Evolutionary conservation across 768 basidiomycete genomes (phyloP).

Genomic region (Boletus eberwhitei): DNA sequence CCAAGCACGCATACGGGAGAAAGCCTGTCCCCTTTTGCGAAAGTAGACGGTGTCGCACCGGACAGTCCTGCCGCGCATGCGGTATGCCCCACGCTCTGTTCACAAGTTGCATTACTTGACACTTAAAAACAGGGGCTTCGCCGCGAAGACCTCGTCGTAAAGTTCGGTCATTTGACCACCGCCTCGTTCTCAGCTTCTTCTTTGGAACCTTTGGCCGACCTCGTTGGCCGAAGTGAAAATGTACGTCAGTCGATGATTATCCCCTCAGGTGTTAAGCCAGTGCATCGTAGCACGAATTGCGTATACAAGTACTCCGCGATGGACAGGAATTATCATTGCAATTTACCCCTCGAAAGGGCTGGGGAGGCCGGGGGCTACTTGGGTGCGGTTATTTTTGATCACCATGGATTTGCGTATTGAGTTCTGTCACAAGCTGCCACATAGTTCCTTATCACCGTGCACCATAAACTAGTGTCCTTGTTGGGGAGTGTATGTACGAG

Average conservation of each 20-base stretch:
- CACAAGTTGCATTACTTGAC: neutral
- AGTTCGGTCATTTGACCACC: slow-evolving; percentile 64
- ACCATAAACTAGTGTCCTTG: neutral
- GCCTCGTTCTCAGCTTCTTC: slow-evolving; percentile 50
- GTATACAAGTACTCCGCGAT: slow-evolving; percentile 55
- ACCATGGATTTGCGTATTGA: slow-evolving; percentile 1
- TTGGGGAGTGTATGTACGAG: neutral
- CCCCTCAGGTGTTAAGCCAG: neutral
- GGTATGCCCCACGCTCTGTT: slow-evolving; percentile 43
- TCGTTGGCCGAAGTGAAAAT: slow-evolving; percentile 79
- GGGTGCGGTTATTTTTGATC: slow-evolving; percentile 50
- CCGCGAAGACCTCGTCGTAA: slow-evolving; percentile 66
- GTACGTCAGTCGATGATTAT: slow-evolving; percentile 40
- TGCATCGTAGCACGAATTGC: slow-evolving; percentile 49
- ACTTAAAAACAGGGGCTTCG: slow-evolving; percentile 52
- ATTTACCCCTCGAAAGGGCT: slow-evolving; percentile 69
- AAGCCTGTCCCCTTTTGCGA: slow-evolving; percentile 59
- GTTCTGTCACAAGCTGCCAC: slow-evolving; percentile 46
- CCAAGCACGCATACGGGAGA: slow-evolving; percentile 17
- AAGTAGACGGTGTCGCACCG: slow-evolving; percentile 76
- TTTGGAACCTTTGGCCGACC: slow-evolving; percentile 63
- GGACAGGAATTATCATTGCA: slow-evolving; percentile 44
- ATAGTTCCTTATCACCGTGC: slow-evolving; percentile 47
- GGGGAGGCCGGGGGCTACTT: slow-evolving; percentile 85
- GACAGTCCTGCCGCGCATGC: slow-evolving; percentile 80